Evolutionary conservation across 331 rosid genomes (phyloP).

Genomic region (Quercus lobata): DNA sequence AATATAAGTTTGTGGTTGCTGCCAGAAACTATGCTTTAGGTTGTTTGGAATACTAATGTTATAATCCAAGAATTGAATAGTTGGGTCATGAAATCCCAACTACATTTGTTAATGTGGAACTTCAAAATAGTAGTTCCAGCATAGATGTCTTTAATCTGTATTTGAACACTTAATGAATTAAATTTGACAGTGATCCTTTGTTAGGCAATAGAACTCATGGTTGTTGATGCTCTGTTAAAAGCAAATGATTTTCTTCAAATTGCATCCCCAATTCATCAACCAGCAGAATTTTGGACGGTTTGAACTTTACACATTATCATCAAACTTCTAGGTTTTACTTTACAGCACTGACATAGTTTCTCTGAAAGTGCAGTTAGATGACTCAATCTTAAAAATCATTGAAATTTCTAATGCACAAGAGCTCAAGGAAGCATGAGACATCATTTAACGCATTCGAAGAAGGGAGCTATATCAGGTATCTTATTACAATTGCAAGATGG

Average conservation of each 20-base stretch:
- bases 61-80: too few relatives aligned
- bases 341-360: neutral
- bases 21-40: too few relatives aligned
- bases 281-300: constrained; percentile 68
- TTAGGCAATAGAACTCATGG: constrained; percentile 77
- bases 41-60: too few relatives aligned
- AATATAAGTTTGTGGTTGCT: too few relatives aligned
- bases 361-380: constrained; percentile 57
- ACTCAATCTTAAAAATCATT: constrained; percentile 47
- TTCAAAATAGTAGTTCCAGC: neutral
- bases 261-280: constrained; percentile 29
- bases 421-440: constrained; percentile 51
- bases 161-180: constrained; percentile 1
- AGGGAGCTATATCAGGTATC: constrained; percentile 70
- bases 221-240: constrained; percentile 50
- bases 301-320: constrained; percentile 7
- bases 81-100: too few relatives aligned
- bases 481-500: neutral
- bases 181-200: constrained; percentile 7
- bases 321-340: constrained; percentile 9
- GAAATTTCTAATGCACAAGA: constrained; percentile 27
- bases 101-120: neutral
- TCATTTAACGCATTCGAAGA: constrained; percentile 52
- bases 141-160: neutral
- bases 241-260: constrained; percentile 42